Conservation (phyloP, 176 grass and related monocot genomes). For the Bolboschoenus planiculmis region DNA sequence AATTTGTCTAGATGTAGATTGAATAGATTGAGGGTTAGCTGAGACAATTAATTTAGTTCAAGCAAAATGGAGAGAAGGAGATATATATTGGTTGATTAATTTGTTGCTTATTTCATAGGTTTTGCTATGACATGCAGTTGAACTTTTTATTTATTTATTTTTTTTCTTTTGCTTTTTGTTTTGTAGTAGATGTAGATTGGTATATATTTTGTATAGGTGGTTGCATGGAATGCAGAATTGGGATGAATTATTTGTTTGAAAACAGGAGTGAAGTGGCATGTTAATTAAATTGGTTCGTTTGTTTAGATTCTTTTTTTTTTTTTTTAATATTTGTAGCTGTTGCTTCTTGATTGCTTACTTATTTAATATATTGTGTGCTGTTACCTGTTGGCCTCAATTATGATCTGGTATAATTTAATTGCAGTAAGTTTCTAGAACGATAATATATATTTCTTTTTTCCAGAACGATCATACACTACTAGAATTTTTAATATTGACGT, state of each 20-base stretch:
- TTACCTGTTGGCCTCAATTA: too few species aligned
- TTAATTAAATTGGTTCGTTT: too few species aligned
- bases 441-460: too few species aligned
- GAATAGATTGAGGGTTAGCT: background rate
- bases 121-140: background rate
- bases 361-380: too few species aligned
- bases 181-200: background rate
- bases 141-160: background rate
- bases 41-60: background rate
- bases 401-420: too few species aligned
- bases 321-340: background rate
- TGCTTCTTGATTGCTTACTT: too few species aligned
- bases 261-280: background rate
- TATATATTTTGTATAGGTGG: background rate
- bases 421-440: too few species aligned
- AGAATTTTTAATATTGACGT: too few species aligned
- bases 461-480: too few species aligned
- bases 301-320: too few species aligned
- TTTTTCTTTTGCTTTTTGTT: background rate
- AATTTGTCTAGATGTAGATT: background rate
- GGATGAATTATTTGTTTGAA: background rate
- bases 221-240: background rate
- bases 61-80: background rate
- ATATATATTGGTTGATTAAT: background rate
- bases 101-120: background rate